Percentiles rank a stretch among this genome's conserved stretches.
phyloP scores from a whole-genome alignment of 2,329 filamentous ascomycete species.

The Cytospora schulzeri region DNA sequence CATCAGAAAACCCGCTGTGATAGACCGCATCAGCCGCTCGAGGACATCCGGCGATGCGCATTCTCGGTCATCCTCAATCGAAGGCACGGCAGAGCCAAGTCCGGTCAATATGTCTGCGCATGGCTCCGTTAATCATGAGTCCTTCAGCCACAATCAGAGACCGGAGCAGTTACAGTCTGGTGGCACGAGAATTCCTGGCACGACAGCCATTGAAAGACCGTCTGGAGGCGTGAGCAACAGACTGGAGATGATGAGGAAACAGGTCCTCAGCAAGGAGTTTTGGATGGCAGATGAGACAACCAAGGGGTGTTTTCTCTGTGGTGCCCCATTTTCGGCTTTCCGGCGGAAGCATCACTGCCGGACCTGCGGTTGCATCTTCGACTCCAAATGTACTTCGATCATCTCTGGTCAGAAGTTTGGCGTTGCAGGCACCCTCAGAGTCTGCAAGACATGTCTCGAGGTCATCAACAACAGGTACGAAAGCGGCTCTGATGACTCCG shows the following conservation, averaged over 20 bases:
- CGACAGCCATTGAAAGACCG: slow-evolving; percentile 57
- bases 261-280: slow-evolving; percentile 90
- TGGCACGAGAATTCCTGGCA: slow-evolving; percentile 56
- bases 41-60: slow-evolving; percentile 45
- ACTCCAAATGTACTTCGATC: slow-evolving; percentile 92
- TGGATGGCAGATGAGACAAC: slow-evolving; percentile 99
- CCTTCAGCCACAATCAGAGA: slow-evolving; percentile 52
- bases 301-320: slow-evolving; percentile 94
- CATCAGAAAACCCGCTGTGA: slow-evolving; percentile 52
- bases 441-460: slow-evolving; percentile 89
- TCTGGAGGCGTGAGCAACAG: slow-evolving; percentile 62
- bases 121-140: slow-evolving; percentile 59
- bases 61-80: slow-evolving; percentile 62
- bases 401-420: slow-evolving; percentile 87
- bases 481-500: slow-evolving; percentile 84
- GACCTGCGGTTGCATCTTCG: slow-evolving; percentile 96
- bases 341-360: slow-evolving; percentile 96
- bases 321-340: slow-evolving; percentile 88
- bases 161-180: slow-evolving; percentile 50
- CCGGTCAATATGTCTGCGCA: slow-evolving; percentile 61
- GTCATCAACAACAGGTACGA: slow-evolving; percentile 92
- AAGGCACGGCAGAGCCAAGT: slow-evolving; percentile 59
- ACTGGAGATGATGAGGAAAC: slow-evolving; percentile 75
- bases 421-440: slow-evolving; percentile 78
- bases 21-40: slow-evolving; percentile 56